Evolutionary conservation across 768 basidiomycete genomes (phyloP), one percentile per base, ranked within the genome.

Genomic region (Hericium alpestre): DNA sequence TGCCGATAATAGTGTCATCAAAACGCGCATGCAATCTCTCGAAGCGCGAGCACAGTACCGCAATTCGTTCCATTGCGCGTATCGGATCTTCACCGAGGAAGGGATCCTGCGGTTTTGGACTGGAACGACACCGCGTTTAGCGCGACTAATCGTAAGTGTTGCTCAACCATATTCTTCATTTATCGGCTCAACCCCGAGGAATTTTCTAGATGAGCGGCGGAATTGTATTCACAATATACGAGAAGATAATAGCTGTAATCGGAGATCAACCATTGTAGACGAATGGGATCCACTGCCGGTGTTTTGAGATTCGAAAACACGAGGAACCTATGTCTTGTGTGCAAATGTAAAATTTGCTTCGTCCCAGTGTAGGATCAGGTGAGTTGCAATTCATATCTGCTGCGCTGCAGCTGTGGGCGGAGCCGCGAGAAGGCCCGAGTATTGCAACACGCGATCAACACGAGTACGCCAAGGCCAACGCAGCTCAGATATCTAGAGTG

Each of bases 21-120:
- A 98, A 73, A 98, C 96, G 11, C 83, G 95, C 23, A 99, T 98
- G 96, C 96, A 99, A 70, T 86, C 91, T 5, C 77, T 99, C 10
- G 79, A 81, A 56, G 96, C 95, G 0, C 76, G 81, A 10, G 71
- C 76, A 22, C 86, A 93, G 58, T 99, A 98, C 68, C 82, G 85
- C 39, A 97, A 99, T 66, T 86, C 93, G 2, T 89, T 97, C 73
- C 93, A 98, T 64, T 98, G 95, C 64, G 94, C 85, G 4, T 95
- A 96, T 66, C 80, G 94, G 49, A 93, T 97, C 66, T 84, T 92
- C 61, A 92, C 86, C 0, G 95, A 98, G 69, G 93, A 98, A 65
- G 96, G 96, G 2, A 62, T 96, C 7, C 64, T 82, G n/a, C 79
- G 87, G 51, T 96, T 99, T 71, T 99, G 96, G 96, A 90, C 88